Evolutionary conservation across 2,329 filamentous ascomycete species (phyloP).

Genomic region (Aspergillus viridinutans): DNA sequence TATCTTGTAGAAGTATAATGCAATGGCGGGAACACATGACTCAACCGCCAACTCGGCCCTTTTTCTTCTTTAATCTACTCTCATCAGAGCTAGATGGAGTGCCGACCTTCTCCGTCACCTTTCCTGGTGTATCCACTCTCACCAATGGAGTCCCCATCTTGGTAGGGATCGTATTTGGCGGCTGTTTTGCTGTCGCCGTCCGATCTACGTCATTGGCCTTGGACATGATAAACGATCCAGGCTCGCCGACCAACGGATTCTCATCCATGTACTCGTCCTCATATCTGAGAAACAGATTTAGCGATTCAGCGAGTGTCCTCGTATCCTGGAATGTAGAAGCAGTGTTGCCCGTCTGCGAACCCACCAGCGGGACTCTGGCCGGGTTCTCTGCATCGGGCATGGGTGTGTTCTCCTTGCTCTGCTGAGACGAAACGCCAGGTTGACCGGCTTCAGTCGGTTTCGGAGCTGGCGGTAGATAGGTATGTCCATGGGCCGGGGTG

Average conservation of each 20-base stretch:
- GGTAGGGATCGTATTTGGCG: slow-evolving; percentile 7
- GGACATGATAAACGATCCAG: slow-evolving; percentile 57
- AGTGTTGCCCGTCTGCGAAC: slow-evolving; percentile 16
- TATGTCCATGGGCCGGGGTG: slow-evolving; percentile 56
- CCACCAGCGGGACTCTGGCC: slow-evolving; percentile 23
- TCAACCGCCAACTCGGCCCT: slow-evolving; percentile 29
- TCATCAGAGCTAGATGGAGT: slow-evolving; percentile 33
- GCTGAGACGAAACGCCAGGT: slow-evolving; percentile 34
- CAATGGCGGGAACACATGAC: neutral
- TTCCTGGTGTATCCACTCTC: slow-evolving; percentile 30
- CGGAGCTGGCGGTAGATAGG: slow-evolving; percentile 50
- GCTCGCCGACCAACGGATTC: slow-evolving; percentile 59
- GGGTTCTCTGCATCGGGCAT: slow-evolving; percentile 37
- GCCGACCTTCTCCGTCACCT: slow-evolving; percentile 27
- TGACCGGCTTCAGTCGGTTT: slow-evolving; percentile 35
- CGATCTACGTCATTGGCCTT: slow-evolving; percentile 32
- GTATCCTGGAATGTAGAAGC: slow-evolving; percentile 32
- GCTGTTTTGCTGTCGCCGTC: slow-evolving; percentile 17
- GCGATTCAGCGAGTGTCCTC: slow-evolving; percentile 44
- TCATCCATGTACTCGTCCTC: slow-evolving; percentile 62
- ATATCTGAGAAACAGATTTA: slow-evolving; percentile 50
- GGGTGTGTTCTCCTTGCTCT: slow-evolving; percentile 48
- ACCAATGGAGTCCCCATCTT: slow-evolving; percentile 30
- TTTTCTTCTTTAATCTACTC: slow-evolving; percentile 35
- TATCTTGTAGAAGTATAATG: slow-evolving; percentile 16